Base-by-base conservation (phyloP, 768 basidiomycete genomes). In the Calocera viscosa region DNA sequence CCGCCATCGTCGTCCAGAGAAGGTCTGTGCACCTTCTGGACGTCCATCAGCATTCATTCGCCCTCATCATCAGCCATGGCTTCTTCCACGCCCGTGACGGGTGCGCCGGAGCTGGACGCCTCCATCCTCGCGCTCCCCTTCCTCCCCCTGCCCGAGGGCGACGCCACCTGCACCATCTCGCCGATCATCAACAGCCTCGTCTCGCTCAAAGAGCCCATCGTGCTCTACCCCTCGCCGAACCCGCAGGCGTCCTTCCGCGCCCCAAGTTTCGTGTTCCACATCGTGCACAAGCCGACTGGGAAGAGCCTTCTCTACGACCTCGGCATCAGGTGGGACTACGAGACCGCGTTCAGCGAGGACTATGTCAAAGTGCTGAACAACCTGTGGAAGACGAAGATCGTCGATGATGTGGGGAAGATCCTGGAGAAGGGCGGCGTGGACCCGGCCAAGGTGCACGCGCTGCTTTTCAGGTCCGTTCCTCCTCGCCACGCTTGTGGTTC, bases 391-490 rank as follows among this genome's bases (percentile, higher is more conserved):
- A 60, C 53, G 14, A 60, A 60, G 53, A 60, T 60, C 19, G 53
- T 60, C 11, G 53, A 60, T 22, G 53, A 60, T 60, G 53, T 60
- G 2, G 53, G 53, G 53, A 60, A 60, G 53, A 60, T 60, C 11
- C 30, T 60, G 53, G 53, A 60, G 53, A 60, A 60, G 53, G 53
- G 53, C 24, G 53, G 53, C 7, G 53, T 60, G 24, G 53, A 60
- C 53, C 53, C 53, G 16, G 53, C 53, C 2, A 60, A 26, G 53
- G 53, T 60, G 53, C 53, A 60, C 22, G 53, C 26, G 30, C 30
- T 60, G 53, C 53, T 60, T 5, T 60, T 60, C 53, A 60, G 53
- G 53, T 32, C 2, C 43, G 8, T 17, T 47, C 43, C 24, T 38
- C 7, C 5, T 14, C 35, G 35, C 5, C 7, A 38, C 5, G 35